Evolutionary conservation across 2,329 filamentous ascomycete species (phyloP), one percentile per base, ranked within the genome.

Genomic region (Colletotrichum plurivorum): DNA sequence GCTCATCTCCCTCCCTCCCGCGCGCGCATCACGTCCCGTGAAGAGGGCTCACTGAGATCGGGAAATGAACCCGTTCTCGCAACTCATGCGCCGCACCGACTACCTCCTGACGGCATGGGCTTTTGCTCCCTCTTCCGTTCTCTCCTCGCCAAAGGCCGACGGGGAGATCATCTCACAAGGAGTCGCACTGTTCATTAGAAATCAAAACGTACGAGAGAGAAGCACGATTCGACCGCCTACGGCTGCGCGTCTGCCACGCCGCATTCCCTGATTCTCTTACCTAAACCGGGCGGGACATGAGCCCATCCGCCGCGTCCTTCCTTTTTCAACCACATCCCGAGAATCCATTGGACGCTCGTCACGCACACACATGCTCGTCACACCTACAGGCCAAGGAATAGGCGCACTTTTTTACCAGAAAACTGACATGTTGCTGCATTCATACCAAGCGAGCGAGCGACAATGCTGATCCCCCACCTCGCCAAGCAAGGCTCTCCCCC

Each of bases 391-490:
- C 16, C 12, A 56, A 12, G 15, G 7, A 51, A 22, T 8, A 8
- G 16, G 15, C 36, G n/a, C 31, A 25, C 31, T 52, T 41, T n/a
- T 12, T 53, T 48, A 58, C 48, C 60, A 57, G 48, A 64, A 66
- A 58, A 64, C 53, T 64, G 61, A 56, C 43, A 55, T 67, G 62
- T 61, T 69, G 67, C 67, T 53, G 36, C 60, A 67, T 60, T 69
- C 62, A 61, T 66, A 39, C 62, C 56, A 66, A 43, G 54, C 25
- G 66, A 67, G 67, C 54, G 62, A 60, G 55, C 61, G 54, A 54
- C 43, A 69, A 25, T 66, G 62, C 62, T 56, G 51, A 56, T 69
- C 55, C 56, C 67, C 55, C 66, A 45, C 61, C 66, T 60, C 49
- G 61, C 55, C 43, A 66, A 59, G 54, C 54, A 65, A 69, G 66